phyloP scores from a whole-genome alignment of 768 basidiomycete genomes.

The Kwoniella pini region DNA sequence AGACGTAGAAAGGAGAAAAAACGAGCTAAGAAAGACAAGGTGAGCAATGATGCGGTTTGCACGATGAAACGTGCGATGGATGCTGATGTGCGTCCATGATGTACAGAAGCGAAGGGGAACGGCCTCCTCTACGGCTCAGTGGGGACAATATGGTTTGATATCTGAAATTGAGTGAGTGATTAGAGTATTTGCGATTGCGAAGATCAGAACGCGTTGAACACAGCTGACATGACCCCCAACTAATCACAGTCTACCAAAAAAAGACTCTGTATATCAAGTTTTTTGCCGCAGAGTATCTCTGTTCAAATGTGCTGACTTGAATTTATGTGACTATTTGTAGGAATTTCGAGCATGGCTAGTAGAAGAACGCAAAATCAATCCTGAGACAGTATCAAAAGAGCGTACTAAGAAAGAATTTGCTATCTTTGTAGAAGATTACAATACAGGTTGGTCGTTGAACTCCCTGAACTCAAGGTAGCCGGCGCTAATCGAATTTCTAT shows the following conservation, averaged over 20 bases:
- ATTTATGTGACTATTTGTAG: constrained; percentile 30
- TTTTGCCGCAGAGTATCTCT: not conserved
- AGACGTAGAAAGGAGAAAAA: constrained; percentile 46
- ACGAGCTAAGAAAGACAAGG: constrained; percentile 64
- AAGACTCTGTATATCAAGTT: constrained; percentile 57
- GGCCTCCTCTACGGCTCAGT: constrained; percentile 64
- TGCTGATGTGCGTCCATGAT: constrained; percentile 18
- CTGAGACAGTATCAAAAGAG: constrained; percentile 82
- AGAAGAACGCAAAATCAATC: constrained; percentile 87
- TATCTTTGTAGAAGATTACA: constrained; percentile 62
- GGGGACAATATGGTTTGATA: constrained; percentile 90
- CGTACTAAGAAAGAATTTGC: constrained; percentile 82
- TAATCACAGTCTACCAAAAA: constrained; percentile 58
- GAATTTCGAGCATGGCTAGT: constrained; percentile 93
- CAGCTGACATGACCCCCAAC: not conserved
- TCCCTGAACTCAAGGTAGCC: not conserved
- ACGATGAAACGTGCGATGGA: no score
- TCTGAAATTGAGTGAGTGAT: constrained; percentile 76
- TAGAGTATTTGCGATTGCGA: no score
- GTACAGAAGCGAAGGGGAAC: constrained; percentile 68
- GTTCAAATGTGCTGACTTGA: not conserved
- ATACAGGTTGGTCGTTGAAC: constrained; percentile 45
- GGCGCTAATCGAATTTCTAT: not conserved
- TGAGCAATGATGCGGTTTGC: constrained; percentile 32
- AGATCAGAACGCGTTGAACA: no score